A percentile compares a stretch with the other conserved stretches of the same genome.
Evolutionary conservation across 208 protist genomes (phyloP).

Genomic region (Crithidia brevicula): DNA sequence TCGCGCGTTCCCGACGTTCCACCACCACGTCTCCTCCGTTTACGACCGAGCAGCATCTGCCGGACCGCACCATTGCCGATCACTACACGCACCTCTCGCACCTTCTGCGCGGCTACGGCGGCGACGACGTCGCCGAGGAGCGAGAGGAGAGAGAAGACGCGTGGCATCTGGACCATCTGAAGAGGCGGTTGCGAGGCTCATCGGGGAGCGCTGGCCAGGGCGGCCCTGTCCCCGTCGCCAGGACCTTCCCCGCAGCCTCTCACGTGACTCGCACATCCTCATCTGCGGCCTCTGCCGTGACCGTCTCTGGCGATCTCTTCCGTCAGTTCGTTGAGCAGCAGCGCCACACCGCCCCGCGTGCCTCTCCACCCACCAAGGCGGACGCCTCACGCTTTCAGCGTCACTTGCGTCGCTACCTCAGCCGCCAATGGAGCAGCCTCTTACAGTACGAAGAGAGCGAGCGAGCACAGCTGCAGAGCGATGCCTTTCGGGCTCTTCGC

Average conservation of each 20-base stretch:
- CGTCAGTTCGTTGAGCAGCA: background rate
- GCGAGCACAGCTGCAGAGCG: slow-evolving; percentile 8
- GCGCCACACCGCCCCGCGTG: background rate
- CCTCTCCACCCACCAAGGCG: background rate
- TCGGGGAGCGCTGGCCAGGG: background rate
- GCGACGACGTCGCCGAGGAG: background rate
- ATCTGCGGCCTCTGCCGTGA: background rate
- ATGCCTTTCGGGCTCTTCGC: slow-evolving; percentile 5
- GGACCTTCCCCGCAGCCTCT: background rate
- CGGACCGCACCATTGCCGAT: background rate
- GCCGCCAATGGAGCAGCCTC: slow-evolving; percentile 1
- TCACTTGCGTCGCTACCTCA: background rate
- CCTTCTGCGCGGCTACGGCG: slow-evolving; percentile 8
- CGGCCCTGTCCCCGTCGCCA: background rate
- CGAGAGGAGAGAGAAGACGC: background rate
- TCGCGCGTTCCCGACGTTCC: no score
- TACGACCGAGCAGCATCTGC: no score
- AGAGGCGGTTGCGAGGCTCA: no score
- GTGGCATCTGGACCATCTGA: no score
- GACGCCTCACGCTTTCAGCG: background rate
- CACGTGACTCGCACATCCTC: background rate
- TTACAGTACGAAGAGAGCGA: slow-evolving; percentile 15
- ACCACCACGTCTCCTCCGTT: no score
- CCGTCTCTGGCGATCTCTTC: background rate
- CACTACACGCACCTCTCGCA: slow-evolving; percentile 7